These are phyloP conservation scores for Capronia americana DNA, from an alignment of 2,329 filamentous ascomycete species.

Conservation along the genomic window DNA sequence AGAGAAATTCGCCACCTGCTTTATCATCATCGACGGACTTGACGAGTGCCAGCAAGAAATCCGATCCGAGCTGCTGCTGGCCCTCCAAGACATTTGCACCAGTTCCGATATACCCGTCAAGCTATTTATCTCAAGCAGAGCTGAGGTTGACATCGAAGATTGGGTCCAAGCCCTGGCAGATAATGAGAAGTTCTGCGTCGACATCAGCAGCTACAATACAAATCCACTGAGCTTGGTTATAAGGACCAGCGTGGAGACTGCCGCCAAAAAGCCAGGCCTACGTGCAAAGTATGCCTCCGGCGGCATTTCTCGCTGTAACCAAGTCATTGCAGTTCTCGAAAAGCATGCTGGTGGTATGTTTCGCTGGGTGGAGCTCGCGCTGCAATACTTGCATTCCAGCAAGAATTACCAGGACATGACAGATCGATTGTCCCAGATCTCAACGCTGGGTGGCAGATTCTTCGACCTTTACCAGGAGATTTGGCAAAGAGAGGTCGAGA, in stretches of 20 bases:
- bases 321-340: background rate
- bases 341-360: background rate
- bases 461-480: background rate
- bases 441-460: background rate
- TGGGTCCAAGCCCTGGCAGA: background rate
- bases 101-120: background rate
- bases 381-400: conserved; percentile 5
- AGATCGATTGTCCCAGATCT: background rate
- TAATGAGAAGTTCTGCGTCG: background rate
- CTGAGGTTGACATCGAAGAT: background rate
- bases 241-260: background rate
- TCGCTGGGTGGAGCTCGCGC: background rate
- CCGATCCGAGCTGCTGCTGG: background rate
- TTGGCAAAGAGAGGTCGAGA: background rate
- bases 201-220: background rate
- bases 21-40: background rate
- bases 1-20: background rate
- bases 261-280: background rate
- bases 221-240: background rate
- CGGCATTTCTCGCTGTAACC: background rate
- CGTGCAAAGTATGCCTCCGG: background rate
- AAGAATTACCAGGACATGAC: background rate
- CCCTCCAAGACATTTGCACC: background rate
- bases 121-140: background rate
- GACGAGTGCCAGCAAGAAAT: background rate